A percentile compares a stretch with the other conserved stretches of the same genome.
Evolutionary conservation across 2,329 filamentous ascomycete genomes (phyloP).

Genomic region (Pestalotiopsis sp.): DNA sequence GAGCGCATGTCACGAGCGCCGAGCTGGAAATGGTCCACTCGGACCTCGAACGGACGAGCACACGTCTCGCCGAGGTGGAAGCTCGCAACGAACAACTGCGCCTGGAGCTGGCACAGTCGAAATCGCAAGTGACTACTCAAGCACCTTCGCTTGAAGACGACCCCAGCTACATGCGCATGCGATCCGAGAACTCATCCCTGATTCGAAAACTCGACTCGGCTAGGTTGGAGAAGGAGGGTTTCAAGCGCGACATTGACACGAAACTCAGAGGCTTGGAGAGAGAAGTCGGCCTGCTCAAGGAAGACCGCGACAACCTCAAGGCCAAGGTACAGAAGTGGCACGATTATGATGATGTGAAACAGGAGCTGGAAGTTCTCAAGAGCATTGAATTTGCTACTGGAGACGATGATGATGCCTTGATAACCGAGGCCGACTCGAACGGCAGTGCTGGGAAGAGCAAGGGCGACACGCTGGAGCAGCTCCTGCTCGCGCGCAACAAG

Average conservation of each 20-base stretch:
- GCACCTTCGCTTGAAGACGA: conserved; percentile 78
- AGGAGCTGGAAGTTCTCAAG: conserved; percentile 94
- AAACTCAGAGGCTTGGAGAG: conserved; percentile 80
- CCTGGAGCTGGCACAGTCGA: conserved; percentile 85
- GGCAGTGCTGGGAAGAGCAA: conserved; percentile 58
- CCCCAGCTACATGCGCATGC: conserved; percentile 81
- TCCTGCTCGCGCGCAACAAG: conserved; percentile 91
- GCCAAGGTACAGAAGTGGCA: conserved; percentile 84
- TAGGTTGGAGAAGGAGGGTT: conserved; percentile 79
- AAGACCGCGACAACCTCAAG: conserved; percentile 80
- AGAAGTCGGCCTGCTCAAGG: conserved; percentile 71
- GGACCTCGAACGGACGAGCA: conserved; percentile 86
- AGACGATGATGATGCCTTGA: conserved; percentile 70
- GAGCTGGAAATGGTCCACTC: conserved; percentile 93
- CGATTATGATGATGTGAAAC: conserved; percentile 95
- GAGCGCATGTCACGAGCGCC: conserved; percentile 74
- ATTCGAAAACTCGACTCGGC: conserved; percentile 84
- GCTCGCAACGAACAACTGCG: conserved; percentile 92
- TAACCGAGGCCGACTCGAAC: conserved; percentile 45
- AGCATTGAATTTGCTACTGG: conserved; percentile 96
- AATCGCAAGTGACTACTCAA: conserved; percentile 69
- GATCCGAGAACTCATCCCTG: conserved; percentile 91
- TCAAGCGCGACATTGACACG: conserved; percentile 74
- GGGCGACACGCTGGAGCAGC: conserved; percentile 84
- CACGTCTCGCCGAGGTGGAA: conserved; percentile 86